Base-by-base conservation (phyloP, 371 early-diverging fungal species). In the Blastocladiella emersonii region DNA sequence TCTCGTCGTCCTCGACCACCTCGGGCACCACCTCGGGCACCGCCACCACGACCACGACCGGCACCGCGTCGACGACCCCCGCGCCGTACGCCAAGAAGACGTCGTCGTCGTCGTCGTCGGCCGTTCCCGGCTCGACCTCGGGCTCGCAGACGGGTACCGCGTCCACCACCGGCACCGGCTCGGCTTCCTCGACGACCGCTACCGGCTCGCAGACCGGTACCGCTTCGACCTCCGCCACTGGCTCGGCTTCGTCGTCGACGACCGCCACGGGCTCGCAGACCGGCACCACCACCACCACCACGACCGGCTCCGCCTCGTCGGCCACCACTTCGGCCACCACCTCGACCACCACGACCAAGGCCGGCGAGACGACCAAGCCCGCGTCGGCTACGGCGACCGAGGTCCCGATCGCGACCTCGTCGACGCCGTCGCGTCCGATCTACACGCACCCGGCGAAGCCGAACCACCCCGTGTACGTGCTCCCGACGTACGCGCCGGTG, bases 371-470 rank as follows among this genome's bases (percentile, higher is more conserved):
- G 27, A 64, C 67, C 32, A n/a, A n/a, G n/a, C n/a, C n/a, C n/a
- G n/a, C n/a, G n/a, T n/a, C n/a, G n/a, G n/a, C n/a, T n/a, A n/a
- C n/a, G n/a, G 67, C 49, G 32, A 67, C 30, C 19, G 64, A 64
- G n/a, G 61, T 55, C 4, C 67, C 67, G 45, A 67, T 60, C 13
- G 64, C 45, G 15, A 67, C 64, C 32, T 64, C 45, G 56, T 64
- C 67, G 56, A 61, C 49, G 19, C 32, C 49, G 34, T 3, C 21
- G 12, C 64, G 64, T 13, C 51, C 30, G 35, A 12, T 1, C 5
- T 35, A 43, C 25, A 61, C 25, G 43, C 41, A 10, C 17, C 21
- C 23, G 32, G 36, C 36, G 30, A 2, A 21, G n/a, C 51, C 35
- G 34, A 34, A 37, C 15, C 23, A 12, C 23, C 35, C 17, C 53